Evolutionary conservation across 177 flowering plant genomes (phyloP).

Genomic region (Tripterygium wilfordii): DNA sequence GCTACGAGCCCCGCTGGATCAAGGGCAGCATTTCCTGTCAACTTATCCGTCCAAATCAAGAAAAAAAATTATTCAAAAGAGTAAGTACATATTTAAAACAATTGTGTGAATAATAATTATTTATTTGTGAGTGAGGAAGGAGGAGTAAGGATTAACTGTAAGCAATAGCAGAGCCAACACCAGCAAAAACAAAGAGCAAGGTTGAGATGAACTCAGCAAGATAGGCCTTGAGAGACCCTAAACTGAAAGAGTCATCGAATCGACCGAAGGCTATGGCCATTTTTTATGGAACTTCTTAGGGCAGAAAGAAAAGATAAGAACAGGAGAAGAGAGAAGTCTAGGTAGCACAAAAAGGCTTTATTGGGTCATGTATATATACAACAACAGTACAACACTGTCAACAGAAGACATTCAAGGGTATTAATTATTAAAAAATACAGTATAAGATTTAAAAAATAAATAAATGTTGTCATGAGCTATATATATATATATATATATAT

Average conservation of each 20-base stretch:
- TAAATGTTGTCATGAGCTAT: too few relatives aligned
- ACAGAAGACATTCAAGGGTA: too few relatives aligned
- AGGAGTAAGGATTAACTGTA: conserved; percentile 42
- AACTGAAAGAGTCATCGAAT: conserved; percentile 62
- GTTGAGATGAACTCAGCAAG: conserved; percentile 89
- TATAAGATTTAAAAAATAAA: too few relatives aligned
- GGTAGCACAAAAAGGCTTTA: conserved; percentile 6
- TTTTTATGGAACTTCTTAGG: too few relatives aligned
- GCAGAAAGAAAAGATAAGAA: not conserved
- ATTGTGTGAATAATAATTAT: too few relatives aligned
- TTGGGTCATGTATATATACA: conserved; percentile 8
- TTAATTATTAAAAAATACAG: too few relatives aligned
- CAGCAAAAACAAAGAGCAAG: conserved; percentile 82
- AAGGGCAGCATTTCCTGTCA: conserved; percentile 60
- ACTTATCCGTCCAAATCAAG: conserved; percentile 38
- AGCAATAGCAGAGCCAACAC: conserved; percentile 87
- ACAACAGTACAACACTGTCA: too few relatives aligned
- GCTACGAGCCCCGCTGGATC: conserved; percentile 82
- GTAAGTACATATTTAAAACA: too few relatives aligned
- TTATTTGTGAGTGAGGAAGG: not conserved
- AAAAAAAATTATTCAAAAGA: not conserved
- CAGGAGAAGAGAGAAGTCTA: not conserved
- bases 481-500: too few relatives aligned
- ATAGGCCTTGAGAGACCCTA: conserved; percentile 58
- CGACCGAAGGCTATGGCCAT: conserved; percentile 76